Conservation (phyloP, 768 basidiomycete species). For the Dioszegia hungarica region DNA sequence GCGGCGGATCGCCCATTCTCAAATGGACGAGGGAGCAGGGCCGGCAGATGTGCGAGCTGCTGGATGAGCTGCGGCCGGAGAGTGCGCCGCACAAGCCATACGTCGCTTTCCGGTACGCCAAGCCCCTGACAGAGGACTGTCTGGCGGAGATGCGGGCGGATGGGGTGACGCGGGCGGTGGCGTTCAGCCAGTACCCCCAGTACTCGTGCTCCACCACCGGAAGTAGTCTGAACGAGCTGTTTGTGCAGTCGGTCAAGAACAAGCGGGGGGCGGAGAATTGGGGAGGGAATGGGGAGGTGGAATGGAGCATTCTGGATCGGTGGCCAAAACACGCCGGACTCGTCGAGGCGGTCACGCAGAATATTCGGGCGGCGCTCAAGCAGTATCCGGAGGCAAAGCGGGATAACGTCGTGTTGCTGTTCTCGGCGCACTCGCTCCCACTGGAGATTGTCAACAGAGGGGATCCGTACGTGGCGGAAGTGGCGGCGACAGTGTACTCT, state of each 20-base stretch:
- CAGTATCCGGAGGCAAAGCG: slow-evolving; percentile 69
- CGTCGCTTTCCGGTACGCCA: slow-evolving; percentile 87
- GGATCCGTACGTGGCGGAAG: slow-evolving; percentile 93
- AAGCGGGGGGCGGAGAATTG: slow-evolving; percentile 50
- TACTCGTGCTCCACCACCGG: slow-evolving; percentile 98
- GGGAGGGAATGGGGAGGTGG: slow-evolving; percentile 61
- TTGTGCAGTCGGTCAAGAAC: slow-evolving; percentile 42
- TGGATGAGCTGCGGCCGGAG: slow-evolving; percentile 89
- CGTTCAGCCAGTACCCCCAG: slow-evolving; percentile 98
- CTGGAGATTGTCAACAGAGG: slow-evolving; percentile 99
- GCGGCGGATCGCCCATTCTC: slow-evolving; percentile 94
- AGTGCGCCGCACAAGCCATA: slow-evolving; percentile 95
- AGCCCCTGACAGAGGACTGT: slow-evolving; percentile 78
- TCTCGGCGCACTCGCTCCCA: slow-evolving; percentile 95
- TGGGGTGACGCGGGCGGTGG: slow-evolving; percentile 84
- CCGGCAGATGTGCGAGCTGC: slow-evolving; percentile 75
- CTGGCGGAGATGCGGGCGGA: slow-evolving; percentile 79
- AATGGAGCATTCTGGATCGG: slow-evolving; percentile 97
- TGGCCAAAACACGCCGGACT: slow-evolving; percentile 96
- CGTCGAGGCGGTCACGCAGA: slow-evolving; percentile 87
- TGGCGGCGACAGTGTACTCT: slow-evolving; percentile 84
- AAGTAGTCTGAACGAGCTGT: slow-evolving; percentile 89
- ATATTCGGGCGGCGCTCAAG: slow-evolving; percentile 72
- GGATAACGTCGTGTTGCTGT: slow-evolving; percentile 73
- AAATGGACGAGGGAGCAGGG: slow-evolving; percentile 85